A percentile compares a stretch with the other conserved stretches of the same genome.
These are phyloP conservation scores for Cyberlindnera xylosilytica DNA, from an alignment of 805 yeast genomes.

Conservation along the genomic window DNA sequence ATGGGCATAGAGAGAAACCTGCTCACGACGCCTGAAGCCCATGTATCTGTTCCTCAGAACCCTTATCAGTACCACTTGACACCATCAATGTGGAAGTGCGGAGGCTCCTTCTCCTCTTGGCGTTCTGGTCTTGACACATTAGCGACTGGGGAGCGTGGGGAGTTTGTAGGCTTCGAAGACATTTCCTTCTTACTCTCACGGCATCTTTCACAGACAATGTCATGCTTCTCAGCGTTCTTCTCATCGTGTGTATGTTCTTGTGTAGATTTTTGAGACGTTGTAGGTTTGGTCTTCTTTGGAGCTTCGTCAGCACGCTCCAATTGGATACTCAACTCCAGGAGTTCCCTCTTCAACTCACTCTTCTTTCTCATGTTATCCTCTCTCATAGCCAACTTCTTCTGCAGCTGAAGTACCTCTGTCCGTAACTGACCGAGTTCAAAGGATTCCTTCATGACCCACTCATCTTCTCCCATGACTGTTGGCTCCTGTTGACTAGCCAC, in stretches of 20 bases:
- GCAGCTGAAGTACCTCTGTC: conserved; percentile 31
- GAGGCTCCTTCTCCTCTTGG: conserved; percentile 4
- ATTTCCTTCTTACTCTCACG: background rate
- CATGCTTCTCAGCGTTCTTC: background rate
- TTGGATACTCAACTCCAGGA: conserved; percentile 14
- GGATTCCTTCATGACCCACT: conserved; percentile 33
- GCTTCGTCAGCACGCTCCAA: conserved; percentile 14
- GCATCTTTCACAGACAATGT: conserved; percentile 1
- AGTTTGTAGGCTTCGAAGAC: background rate
- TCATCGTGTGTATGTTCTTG: background rate
- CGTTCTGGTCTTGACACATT: background rate
- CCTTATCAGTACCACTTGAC: conserved; percentile 32
- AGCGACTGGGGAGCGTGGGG: background rate
- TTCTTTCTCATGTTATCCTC: conserved; percentile 35
- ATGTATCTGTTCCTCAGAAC: too few relatives aligned
- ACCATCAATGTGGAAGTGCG: conserved; percentile 17
- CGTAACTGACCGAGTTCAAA: conserved; percentile 33
- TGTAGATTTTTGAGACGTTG: too few relatives aligned
- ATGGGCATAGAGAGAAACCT: too few relatives aligned
- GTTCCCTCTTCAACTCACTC: conserved; percentile 27
- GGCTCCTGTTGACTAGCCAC: too few relatives aligned
- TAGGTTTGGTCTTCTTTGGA: conserved; percentile 9
- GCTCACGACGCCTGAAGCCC: too few relatives aligned
- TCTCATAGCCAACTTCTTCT: conserved; percentile 30
- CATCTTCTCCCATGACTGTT: conserved; percentile 27